Evolutionary conservation across 2,329 filamentous ascomycete genomes (phyloP), one percentile per base, ranked within the genome.

Genomic region (Dothiorella sarmentorum): DNA sequence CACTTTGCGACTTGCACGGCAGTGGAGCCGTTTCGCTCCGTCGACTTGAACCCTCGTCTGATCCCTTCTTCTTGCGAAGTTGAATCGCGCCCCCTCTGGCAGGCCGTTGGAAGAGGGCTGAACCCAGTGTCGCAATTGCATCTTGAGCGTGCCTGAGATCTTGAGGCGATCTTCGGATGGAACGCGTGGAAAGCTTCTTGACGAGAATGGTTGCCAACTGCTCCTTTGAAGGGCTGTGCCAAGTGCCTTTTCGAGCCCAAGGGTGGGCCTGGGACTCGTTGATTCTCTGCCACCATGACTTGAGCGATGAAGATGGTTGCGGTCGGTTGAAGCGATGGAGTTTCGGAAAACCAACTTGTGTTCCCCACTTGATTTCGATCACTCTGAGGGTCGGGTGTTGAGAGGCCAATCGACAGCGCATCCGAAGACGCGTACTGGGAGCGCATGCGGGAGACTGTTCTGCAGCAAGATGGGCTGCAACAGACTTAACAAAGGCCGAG

Each of bases 291-390:
- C 3, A 4, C 13, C 31, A 26, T 26, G n/a, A 17, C 33, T 31
- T 13, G 31, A n/a, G 15, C 3, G 45, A 18, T 35, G 47, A 18
- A 22, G 13, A 13, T 7, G 22, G 10, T 31, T 20, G 31, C 20
- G 47, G 22, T 52, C 47, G 31, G 47, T 29, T 52, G 47, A 26
- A 18, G 31, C 47, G 47, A 52, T 31, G 31, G 47, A 31, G 20
- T 37, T 20, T 38, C n/a, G 10, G n/a, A 27, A 24, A n/a, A 11
- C 18, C 10, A 31, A 52, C 20, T 9, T 52, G 26, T 15, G 11
- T 5, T 37, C 22, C 31, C 31, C 26, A 20, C 26, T 7, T 13
- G 43, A 47, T 18, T 31, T 10, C 17, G 15, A 18, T n/a, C 27
- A 27, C 43, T n/a, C n/a, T 13, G 13, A 24, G 43, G 27, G 11